phyloP scores from a whole-genome alignment of 345 rosid species.

The Sonneratia alba region DNA sequence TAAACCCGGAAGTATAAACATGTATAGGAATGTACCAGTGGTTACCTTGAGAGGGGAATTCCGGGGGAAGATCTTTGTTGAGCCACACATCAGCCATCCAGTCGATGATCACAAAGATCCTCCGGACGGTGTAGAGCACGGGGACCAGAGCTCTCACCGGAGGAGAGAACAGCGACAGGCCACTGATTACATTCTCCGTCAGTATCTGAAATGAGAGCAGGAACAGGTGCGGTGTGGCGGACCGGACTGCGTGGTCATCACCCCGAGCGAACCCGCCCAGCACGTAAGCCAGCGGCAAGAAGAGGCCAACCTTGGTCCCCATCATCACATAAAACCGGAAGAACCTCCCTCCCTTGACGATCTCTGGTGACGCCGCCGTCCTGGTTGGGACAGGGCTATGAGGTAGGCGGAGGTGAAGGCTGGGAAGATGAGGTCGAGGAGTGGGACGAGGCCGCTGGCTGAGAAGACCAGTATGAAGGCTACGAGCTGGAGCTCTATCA shows the following conservation, averaged over 20 bases:
- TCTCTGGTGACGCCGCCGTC: conserved; percentile 31
- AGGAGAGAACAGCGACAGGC: conserved; percentile 62
- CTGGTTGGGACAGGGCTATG: conserved; percentile 19
- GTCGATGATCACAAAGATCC: conserved; percentile 57
- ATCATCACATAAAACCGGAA: conserved; percentile 52
- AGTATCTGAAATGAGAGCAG: conserved; percentile 82
- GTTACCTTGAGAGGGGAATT: conserved; percentile 43
- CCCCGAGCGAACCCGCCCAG: conserved; percentile 91
- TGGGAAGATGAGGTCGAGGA: conserved; percentile 73
- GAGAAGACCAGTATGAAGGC: conserved; percentile 88
- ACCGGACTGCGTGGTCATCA: conserved; percentile 59
- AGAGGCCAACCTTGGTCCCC: conserved; percentile 69
- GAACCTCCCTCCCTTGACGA: conserved; percentile 45
- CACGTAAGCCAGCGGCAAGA: conserved; percentile 77
- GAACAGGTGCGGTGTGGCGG: conserved; percentile 78
- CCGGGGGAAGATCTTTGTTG: conserved; percentile 39
- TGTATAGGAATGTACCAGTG: too few relatives aligned
- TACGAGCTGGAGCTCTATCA: conserved; percentile 77
- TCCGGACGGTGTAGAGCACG: conserved; percentile 58
- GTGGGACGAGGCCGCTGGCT: conserved; percentile 78
- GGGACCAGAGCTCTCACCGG: conserved; percentile 88
- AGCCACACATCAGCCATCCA: conserved; percentile 76
- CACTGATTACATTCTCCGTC: conserved; percentile 63
- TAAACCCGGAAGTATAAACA: too few relatives aligned
- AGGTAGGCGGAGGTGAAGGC: conserved; percentile 43